These are phyloP conservation scores for Vishniacozyma victoriae DNA, from an alignment of 768 basidiomycete species.

Conservation along the genomic window DNA sequence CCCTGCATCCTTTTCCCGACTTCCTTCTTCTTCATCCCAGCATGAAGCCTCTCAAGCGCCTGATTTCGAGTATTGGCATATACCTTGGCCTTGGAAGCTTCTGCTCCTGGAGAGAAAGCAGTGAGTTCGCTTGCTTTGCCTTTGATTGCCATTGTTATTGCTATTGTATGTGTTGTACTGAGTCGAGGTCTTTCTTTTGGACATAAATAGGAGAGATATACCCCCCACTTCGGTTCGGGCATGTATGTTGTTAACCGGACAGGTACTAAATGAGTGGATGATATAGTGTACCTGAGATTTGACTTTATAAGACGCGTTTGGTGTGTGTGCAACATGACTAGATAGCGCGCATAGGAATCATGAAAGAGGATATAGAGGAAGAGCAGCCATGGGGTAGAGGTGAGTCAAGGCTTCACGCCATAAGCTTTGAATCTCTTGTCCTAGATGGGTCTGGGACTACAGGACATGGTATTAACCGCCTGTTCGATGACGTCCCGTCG, in stretches of 20 bases:
- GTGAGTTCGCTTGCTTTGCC: not conserved
- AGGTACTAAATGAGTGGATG: too few relatives aligned
- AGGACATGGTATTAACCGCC: not conserved
- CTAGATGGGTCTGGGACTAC: not conserved
- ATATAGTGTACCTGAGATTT: too few relatives aligned
- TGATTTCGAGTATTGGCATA: not conserved
- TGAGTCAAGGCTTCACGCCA: not conserved
- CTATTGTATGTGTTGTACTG: too few relatives aligned
- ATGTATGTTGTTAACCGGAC: too few relatives aligned
- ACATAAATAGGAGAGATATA: too few relatives aligned
- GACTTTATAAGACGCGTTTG: too few relatives aligned
- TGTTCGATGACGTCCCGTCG: not conserved
- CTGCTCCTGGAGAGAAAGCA: not conserved
- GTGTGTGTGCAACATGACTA: not conserved
- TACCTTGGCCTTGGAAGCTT: not conserved
- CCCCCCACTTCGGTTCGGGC: too few relatives aligned
- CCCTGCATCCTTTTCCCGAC: constrained; percentile 55
- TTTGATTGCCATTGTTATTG: not conserved
- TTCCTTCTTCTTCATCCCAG: not conserved
- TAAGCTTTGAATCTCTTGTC: not conserved
- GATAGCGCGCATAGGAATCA: not conserved
- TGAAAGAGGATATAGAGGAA: not conserved
- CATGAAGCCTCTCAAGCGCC: not conserved
- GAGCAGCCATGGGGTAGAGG: constrained; percentile 14
- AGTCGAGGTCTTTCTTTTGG: too few relatives aligned